Evolutionary conservation across 2,329 filamentous ascomycete species (phyloP), one percentile per base, ranked within the genome.

Genomic region (Stemphylium vesicarium): DNA sequence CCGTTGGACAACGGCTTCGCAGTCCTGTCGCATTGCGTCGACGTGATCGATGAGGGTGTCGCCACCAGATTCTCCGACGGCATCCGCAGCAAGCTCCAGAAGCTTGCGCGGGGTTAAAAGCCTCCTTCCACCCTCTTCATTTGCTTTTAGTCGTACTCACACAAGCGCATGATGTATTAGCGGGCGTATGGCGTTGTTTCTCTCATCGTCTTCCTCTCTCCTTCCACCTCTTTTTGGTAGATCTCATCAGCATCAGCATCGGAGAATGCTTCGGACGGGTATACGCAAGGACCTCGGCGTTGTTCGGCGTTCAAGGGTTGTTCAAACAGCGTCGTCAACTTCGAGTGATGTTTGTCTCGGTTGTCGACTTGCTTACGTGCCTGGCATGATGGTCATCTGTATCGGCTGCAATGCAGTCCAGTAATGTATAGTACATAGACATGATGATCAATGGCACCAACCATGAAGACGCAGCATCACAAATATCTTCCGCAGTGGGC

Each of bases 11-110:
- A 81, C 51, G 77, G 79, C 3, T 80, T 78, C 53, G 74, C 77
- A 13, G 75, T 85, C 4, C 72, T 85, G 22, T 76, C 76, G 24
- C 79, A 84, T 60, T 83, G 80, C 65, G 75, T 83, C 56, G 80
- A 82, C 39, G 71, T 84, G 39, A 75, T 85, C 48, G 81, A 83
- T 41, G 81, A 82, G 56, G 83, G 82, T 29, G 72, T 79, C 12
- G 75, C 81, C 31, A 81, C 80, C 40, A 77, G 81, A 18, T 81
- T 85, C 60, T 80, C 80, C 6, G 82, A 85, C 59, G 83, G 83
- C 8, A 82, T 85, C 54, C 77, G 79, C 36, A 77, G 78, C 50
- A 85, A 85, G 70, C 74, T 85, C 20, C 79, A 82, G 53, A 77
- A 77, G 56, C 65, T 82, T 38, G 73, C 78, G 26, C 63, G 73